A percentile compares a stretch with the other conserved stretches of the same genome.
Evolutionary conservation across 371 early-diverging fungal genomes (phyloP).

Genomic region (Chytridium lagenaria): DNA sequence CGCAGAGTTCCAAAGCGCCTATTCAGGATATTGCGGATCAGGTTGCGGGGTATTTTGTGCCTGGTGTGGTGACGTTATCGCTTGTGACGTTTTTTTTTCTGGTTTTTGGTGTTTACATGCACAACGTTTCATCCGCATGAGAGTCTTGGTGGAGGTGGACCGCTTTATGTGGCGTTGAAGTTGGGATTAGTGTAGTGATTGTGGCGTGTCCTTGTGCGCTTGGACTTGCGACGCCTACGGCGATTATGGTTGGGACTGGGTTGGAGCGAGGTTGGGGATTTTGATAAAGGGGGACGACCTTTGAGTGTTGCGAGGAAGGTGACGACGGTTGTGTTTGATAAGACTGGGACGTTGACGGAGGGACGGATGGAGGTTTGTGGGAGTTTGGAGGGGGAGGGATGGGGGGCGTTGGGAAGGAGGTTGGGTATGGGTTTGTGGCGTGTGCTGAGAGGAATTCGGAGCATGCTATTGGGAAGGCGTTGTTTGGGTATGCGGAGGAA

Average conservation of each 20-base stretch:
- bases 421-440: too few species aligned
- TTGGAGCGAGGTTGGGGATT: conserved; percentile 90
- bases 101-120: conserved; percentile 69
- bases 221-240: conserved; percentile 95
- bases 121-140: conserved; percentile 51
- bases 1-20: conserved; percentile 85
- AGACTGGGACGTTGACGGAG: conserved; percentile 93
- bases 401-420: too few species aligned
- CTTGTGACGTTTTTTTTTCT: conserved; percentile 76
- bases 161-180: conserved; percentile 58
- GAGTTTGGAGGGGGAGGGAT: too few species aligned
- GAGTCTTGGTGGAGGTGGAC: conserved; percentile 60
- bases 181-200: conserved; percentile 88
- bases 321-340: conserved; percentile 92
- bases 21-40: conserved; percentile 83
- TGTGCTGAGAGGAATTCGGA: conserved; percentile 86
- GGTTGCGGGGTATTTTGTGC: conserved; percentile 91
- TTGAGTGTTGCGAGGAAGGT: conserved; percentile 83
- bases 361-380: conserved; percentile 79
- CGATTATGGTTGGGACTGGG: conserved; percentile 95
- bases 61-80: conserved; percentile 76
- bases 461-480: conserved; percentile 86
- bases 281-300: conserved; percentile 86
- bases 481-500: conserved; percentile 67
- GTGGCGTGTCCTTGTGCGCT: conserved; percentile 98